phyloP scores from a whole-genome alignment of 345 rosid genomes.

The Mangifera indica region DNA sequence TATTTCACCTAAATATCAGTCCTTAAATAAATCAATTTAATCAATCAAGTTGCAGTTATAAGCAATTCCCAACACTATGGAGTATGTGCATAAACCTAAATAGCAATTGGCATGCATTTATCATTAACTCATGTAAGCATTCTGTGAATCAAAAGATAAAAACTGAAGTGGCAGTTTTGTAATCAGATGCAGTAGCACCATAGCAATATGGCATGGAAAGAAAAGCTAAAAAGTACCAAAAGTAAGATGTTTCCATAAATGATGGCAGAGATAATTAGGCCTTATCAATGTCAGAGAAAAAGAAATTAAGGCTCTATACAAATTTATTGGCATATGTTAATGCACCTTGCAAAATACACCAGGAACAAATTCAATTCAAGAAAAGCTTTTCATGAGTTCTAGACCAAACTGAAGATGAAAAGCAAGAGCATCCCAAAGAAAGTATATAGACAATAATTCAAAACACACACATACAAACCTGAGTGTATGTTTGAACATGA shows the following conservation, averaged over 20 bases:
- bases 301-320: background rate
- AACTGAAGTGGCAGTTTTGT: background rate
- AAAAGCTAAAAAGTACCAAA: background rate
- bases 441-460: background rate
- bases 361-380: background rate
- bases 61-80: background rate
- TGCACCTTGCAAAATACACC: background rate
- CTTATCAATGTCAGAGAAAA: background rate
- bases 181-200: background rate
- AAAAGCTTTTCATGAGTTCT: slow-evolving; percentile 1
- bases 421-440: background rate
- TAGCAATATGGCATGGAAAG: background rate
- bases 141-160: background rate
- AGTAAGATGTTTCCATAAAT: background rate
- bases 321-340: background rate
- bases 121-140: background rate
- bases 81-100: background rate
- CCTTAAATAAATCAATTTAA: background rate
- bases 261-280: background rate
- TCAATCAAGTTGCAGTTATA: background rate
- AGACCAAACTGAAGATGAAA: slow-evolving; percentile 2
- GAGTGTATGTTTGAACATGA: slow-evolving; percentile 90
- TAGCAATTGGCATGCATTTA: background rate
- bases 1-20: no score
- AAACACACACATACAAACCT: slow-evolving; percentile 46